phyloP scores from a whole-genome alignment of 352 stramenopile genomes.

The Phytophthora cajani region DNA sequence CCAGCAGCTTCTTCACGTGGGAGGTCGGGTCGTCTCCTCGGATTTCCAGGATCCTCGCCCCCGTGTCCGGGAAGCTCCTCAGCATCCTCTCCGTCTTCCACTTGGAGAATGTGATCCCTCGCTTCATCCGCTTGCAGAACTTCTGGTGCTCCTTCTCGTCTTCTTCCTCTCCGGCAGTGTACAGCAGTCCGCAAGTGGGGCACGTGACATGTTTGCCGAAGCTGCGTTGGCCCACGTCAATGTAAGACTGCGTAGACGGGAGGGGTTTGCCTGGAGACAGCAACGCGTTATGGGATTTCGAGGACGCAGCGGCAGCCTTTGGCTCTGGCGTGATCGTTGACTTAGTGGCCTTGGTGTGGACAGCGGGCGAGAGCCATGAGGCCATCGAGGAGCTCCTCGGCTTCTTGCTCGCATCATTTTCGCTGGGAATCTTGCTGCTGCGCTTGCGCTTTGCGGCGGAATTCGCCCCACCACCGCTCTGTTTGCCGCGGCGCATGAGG shows the following conservation, averaged over 20 bases:
- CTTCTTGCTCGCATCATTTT: not conserved
- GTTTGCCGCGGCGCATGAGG: not conserved
- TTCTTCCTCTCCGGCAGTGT: slow-evolving; percentile 71
- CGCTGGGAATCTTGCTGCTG: not conserved
- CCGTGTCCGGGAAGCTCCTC: slow-evolving; percentile 47
- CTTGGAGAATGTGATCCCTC: slow-evolving; percentile 60
- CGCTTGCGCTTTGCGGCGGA: not conserved
- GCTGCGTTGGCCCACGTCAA: slow-evolving; percentile 78
- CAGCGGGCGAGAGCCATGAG: not conserved
- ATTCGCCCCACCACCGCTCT: not conserved
- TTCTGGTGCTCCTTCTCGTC: slow-evolving; percentile 75
- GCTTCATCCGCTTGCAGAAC: slow-evolving; percentile 56
- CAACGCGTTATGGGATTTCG: not conserved
- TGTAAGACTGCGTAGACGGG: slow-evolving; percentile 61
- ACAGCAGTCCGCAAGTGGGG: slow-evolving; percentile 68
- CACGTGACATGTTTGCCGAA: slow-evolving; percentile 75
- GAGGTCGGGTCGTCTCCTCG: slow-evolving; percentile 52
- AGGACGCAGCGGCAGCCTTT: not conserved
- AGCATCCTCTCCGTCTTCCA: slow-evolving; percentile 75
- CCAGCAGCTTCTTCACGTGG: slow-evolving; percentile 76
- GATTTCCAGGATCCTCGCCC: slow-evolving; percentile 71
- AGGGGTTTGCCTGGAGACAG: not conserved
- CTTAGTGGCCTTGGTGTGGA: not conserved
- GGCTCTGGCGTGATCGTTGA: not conserved
- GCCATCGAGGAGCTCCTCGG: not conserved